A percentile compares a stretch with the other conserved stretches of the same genome.
Evolutionary conservation across 2,329 filamentous ascomycete genomes (phyloP).

Genomic region (Aotearoamyces nothofagi): DNA sequence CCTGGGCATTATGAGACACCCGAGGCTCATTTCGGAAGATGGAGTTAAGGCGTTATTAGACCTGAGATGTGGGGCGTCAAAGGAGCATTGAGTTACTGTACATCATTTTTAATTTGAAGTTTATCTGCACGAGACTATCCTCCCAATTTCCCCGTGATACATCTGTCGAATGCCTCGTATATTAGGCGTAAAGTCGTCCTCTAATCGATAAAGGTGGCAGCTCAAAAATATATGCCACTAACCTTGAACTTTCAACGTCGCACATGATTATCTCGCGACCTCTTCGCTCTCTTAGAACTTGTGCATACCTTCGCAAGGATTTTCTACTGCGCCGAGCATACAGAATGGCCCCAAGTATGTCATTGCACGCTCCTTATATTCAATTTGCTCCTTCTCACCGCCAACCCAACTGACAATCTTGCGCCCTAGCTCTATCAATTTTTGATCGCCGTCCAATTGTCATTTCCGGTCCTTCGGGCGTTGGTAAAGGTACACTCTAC

Average conservation of each 20-base stretch:
- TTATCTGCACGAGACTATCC: no score
- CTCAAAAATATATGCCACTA: background rate
- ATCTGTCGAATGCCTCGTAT: no score
- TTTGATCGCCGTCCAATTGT: conserved; percentile 43
- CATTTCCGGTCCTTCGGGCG: conserved; percentile 66
- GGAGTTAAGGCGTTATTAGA: no score
- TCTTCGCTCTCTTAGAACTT: conserved; percentile 2
- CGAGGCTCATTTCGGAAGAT: no score
- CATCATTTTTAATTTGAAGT: no score
- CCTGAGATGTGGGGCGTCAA: no score
- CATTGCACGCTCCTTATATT: background rate
- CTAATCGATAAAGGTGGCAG: conserved; percentile 1
- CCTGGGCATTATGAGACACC: no score
- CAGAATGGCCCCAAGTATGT: conserved; percentile 19
- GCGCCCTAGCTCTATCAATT: conserved; percentile 4
- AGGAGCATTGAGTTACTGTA: no score
- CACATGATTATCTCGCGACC: conserved; percentile 10
- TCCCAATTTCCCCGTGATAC: no score
- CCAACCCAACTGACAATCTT: conserved; percentile 3
- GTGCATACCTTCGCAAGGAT: background rate
- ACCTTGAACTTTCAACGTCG: conserved; percentile 1
- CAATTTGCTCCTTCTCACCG: conserved; percentile 3
- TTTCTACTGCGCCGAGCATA: conserved; percentile 5
- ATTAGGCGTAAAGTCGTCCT: background rate
- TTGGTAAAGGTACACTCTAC: conserved; percentile 71